These are phyloP conservation scores for Trichoderma gamsii DNA, from an alignment of 495 filamentous ascomycete species.

Conservation along the genomic window DNA sequence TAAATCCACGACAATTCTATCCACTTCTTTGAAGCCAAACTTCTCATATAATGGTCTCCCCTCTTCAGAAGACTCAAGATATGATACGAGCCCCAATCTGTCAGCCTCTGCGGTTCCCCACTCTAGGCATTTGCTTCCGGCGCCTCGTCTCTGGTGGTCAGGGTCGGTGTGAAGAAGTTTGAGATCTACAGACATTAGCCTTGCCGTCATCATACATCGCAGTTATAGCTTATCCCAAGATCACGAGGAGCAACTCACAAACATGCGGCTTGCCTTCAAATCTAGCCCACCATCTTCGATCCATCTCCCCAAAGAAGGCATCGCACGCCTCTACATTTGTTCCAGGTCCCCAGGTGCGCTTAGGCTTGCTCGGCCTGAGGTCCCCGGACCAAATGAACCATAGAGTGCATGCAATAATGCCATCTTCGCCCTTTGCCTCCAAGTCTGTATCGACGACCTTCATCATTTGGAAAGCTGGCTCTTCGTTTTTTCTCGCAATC, in stretches of 20 bases:
- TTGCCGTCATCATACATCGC: too few relatives aligned
- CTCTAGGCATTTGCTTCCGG: conserved; percentile 35
- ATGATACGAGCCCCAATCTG: conserved; percentile 28
- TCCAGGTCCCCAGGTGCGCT: not conserved
- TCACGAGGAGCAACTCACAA: not conserved
- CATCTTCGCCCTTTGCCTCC: not conserved
- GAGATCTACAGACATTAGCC: conserved; percentile 21
- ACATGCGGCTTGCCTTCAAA: conserved; percentile 6
- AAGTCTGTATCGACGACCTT: conserved; percentile 14
- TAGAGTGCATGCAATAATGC: conserved; percentile 2
- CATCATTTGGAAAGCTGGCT: not conserved
- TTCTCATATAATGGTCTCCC: conserved; percentile 28
- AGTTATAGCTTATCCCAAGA: not conserved
- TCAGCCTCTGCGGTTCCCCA: conserved; percentile 39
- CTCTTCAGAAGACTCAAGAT: conserved; percentile 27
- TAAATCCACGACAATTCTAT: not conserved
- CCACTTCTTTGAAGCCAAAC: conserved; percentile 24
- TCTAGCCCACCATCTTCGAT: not conserved
- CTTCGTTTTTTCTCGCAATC: not conserved
- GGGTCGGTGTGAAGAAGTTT: conserved; percentile 30
- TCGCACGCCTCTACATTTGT: conserved; percentile 4
- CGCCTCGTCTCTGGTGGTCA: conserved; percentile 35
- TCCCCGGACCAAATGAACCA: conserved; percentile 2
- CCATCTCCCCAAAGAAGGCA: conserved; percentile 12
- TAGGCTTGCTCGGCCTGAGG: not conserved